Conservation (phyloP, 2,329 filamentous ascomycete species). For the Sclerotinia sclerotiorum region DNA sequence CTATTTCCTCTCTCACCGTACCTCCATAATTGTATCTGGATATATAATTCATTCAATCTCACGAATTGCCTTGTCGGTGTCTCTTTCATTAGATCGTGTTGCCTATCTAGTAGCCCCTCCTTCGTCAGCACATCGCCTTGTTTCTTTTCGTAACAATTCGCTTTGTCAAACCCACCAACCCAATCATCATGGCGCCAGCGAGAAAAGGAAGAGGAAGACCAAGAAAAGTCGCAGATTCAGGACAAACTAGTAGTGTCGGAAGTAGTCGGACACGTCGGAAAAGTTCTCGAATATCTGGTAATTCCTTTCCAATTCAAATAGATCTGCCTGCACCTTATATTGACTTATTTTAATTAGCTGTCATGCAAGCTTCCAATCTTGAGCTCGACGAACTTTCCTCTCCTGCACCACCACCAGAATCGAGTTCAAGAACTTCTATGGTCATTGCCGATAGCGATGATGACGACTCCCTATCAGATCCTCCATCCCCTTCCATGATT, state of each 20-base stretch:
- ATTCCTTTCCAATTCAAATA: constrained; percentile 16
- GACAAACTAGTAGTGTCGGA: constrained; percentile 24
- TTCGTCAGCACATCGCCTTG: background rate
- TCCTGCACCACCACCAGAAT: constrained; percentile 8
- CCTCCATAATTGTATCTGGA: background rate
- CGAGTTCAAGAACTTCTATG: background rate
- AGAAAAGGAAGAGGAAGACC: constrained; percentile 32
- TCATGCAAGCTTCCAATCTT: constrained; percentile 30
- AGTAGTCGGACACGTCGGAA: constrained; percentile 27
- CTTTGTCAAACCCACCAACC: background rate
- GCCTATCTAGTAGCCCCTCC: background rate
- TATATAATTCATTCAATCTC: background rate
- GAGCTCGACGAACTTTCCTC: constrained; percentile 21
- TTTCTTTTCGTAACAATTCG: background rate
- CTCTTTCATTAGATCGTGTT: background rate
- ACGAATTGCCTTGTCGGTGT: background rate
- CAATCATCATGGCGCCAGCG: constrained; percentile 27
- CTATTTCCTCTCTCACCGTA: background rate
- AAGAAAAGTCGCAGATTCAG: constrained; percentile 26
- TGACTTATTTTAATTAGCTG: constrained; percentile 28
- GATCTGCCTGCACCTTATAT: background rate
- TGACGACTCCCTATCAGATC: constrained; percentile 28
- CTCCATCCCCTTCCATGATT: constrained; percentile 27
- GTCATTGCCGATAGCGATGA: constrained; percentile 22
- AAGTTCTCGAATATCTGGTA: constrained; percentile 34